Evolutionary conservation across 2,329 filamentous ascomycete species (phyloP).

Genomic region (Alternaria triticimaculans): DNA sequence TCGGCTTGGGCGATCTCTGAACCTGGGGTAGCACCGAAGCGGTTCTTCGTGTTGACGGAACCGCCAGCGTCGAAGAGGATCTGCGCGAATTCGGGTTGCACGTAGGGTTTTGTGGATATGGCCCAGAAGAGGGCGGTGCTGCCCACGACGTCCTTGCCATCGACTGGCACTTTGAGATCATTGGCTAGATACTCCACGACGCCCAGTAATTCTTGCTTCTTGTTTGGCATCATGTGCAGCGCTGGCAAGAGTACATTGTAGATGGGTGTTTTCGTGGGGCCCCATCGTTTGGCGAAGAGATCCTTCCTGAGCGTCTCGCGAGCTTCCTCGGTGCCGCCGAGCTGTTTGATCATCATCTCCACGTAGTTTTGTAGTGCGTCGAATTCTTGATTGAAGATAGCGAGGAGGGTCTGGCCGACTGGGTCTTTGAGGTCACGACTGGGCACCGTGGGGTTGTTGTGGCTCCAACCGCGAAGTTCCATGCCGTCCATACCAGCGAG

Average conservation of each 20-base stretch:
- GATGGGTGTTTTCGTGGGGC: conserved; percentile 16
- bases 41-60: conserved; percentile 17
- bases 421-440: conserved; percentile 20
- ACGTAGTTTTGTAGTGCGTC: conserved; percentile 6
- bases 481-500: conserved; percentile 21
- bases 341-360: conserved; percentile 5
- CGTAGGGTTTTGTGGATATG: conserved; percentile 23
- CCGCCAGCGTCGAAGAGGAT: conserved; percentile 23
- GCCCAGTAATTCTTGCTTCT: conserved; percentile 4
- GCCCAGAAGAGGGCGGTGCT: conserved; percentile 20
- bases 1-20: conserved; percentile 22
- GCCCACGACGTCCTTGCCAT: conserved; percentile 18
- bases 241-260: conserved; percentile 19
- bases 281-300: conserved; percentile 18
- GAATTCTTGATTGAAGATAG: neutral
- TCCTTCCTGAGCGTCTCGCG: conserved; percentile 12
- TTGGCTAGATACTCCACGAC: conserved; percentile 16
- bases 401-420: conserved; percentile 14
- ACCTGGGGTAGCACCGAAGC: conserved; percentile 16
- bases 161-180: conserved; percentile 17
- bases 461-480: conserved; percentile 21
- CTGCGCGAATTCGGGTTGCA: conserved; percentile 19
- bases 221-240: conserved; percentile 6
- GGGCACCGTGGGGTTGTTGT: conserved; percentile 8
- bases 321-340: conserved; percentile 8